These are phyloP conservation scores for Penicillium roqueforti DNA, from an alignment of 495 filamentous ascomycete genomes.

Conservation along the genomic window DNA sequence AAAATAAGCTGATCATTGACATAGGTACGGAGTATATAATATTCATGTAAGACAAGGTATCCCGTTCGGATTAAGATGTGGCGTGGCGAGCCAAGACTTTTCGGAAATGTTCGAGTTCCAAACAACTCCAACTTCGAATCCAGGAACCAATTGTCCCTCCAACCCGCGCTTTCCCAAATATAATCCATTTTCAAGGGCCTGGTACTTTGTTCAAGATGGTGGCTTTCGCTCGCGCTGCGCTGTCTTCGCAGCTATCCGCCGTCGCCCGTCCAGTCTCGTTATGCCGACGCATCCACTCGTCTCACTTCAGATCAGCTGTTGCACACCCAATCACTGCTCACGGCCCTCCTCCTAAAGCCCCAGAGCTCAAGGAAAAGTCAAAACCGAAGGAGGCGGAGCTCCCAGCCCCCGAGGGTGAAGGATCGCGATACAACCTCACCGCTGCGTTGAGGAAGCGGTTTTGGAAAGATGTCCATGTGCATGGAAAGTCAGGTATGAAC, in stretches of 20 bases:
- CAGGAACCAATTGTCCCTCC: slow-evolving; percentile 1
- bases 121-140: not conserved
- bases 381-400: slow-evolving; percentile 53
- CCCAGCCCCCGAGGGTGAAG: slow-evolving; percentile 44
- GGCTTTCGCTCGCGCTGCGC: slow-evolving; percentile 23
- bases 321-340: slow-evolving; percentile 70
- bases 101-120: slow-evolving; percentile 4
- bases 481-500: slow-evolving; percentile 44
- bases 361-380: slow-evolving; percentile 50
- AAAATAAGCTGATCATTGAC: not conserved
- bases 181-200: not conserved
- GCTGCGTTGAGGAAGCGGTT: slow-evolving; percentile 63
- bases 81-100: slow-evolving; percentile 11
- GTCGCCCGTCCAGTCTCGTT: slow-evolving; percentile 16
- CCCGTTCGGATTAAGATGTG: slow-evolving; percentile 2
- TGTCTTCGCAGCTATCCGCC: slow-evolving; percentile 20
- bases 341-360: slow-evolving; percentile 79
- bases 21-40: not conserved
- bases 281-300: slow-evolving; percentile 50
- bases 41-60: not conserved
- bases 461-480: slow-evolving; percentile 76
- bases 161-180: not conserved
- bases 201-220: slow-evolving; percentile 11
- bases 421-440: slow-evolving; percentile 36
- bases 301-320: slow-evolving; percentile 47